phyloP scores from a whole-genome alignment of 2,329 filamentous ascomycete species.

The Pyricularia grisea region DNA sequence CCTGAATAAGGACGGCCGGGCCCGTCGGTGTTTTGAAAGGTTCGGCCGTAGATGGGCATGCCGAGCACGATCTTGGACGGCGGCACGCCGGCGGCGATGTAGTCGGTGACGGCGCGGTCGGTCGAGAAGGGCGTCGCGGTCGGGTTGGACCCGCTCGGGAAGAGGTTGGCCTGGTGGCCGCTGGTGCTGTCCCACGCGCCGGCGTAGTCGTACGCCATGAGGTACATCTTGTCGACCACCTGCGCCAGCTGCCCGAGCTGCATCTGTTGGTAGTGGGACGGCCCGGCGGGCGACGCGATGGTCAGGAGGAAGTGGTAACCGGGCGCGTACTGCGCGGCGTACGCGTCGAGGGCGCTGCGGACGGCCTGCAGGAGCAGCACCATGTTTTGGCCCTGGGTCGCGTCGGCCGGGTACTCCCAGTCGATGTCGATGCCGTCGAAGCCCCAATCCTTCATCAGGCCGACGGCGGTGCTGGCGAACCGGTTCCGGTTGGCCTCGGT shows the following conservation, averaged over 20 bases:
- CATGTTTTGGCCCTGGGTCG: conserved; percentile 31
- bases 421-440: conserved; percentile 27
- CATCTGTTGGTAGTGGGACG: conserved; percentile 35
- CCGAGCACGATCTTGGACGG: conserved; percentile 63
- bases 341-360: conserved; percentile 37
- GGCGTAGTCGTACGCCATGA: conserved; percentile 68
- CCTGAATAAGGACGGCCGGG: conserved; percentile 55
- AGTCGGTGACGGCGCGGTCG: conserved; percentile 54
- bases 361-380: conserved; percentile 33
- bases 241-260: conserved; percentile 34
- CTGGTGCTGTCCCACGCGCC: conserved; percentile 55
- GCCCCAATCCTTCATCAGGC: conserved; percentile 64
- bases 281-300: conserved; percentile 39
- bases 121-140: conserved; percentile 60
- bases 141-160: conserved; percentile 41
- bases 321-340: conserved; percentile 30
- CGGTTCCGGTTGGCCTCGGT: conserved; percentile 49
- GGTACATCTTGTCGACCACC: conserved; percentile 43
- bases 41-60: conserved; percentile 70
- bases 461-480: conserved; percentile 63
- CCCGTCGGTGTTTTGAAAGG: conserved; percentile 56
- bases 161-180: conserved; percentile 67
- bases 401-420: conserved; percentile 28
- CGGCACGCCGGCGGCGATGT: conserved; percentile 52
- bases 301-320: conserved; percentile 44